phyloP scores from a whole-genome alignment of 805 yeast species.

The Candida montana region DNA sequence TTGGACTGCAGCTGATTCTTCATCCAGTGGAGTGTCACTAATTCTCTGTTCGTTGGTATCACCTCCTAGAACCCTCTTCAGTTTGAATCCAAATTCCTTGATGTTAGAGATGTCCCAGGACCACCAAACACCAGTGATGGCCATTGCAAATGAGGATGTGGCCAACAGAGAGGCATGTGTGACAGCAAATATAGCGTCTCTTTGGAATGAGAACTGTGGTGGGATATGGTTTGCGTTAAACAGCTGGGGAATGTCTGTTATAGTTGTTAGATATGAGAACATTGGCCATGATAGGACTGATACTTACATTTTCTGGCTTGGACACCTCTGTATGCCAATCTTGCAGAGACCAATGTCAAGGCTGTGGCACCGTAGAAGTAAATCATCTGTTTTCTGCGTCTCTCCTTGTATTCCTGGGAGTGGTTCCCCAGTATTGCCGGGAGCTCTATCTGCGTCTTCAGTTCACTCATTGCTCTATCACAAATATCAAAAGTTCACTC shows the following conservation, averaged over 20 bases:
- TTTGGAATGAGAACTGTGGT: slow-evolving; percentile 73
- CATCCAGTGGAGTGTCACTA: slow-evolving; percentile 46
- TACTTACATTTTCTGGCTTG: slow-evolving; percentile 53
- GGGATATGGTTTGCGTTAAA: slow-evolving; percentile 86
- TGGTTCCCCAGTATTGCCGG: slow-evolving; percentile 15
- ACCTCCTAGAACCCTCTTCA: slow-evolving; percentile 66
- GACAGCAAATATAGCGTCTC: slow-evolving; percentile 83
- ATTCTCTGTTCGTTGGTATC: slow-evolving; percentile 46
- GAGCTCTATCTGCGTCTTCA: slow-evolving; percentile 3
- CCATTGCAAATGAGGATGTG: slow-evolving; percentile 65
- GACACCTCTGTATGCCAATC: slow-evolving; percentile 73
- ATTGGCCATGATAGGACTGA: no score
- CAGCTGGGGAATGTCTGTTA: slow-evolving; percentile 51
- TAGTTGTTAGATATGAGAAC: neutral
- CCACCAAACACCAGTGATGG: slow-evolving; percentile 75
- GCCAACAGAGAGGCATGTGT: slow-evolving; percentile 76
- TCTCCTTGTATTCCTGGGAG: slow-evolving; percentile 23
- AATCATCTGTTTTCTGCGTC: slow-evolving; percentile 69
- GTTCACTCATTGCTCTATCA: slow-evolving; percentile 7
- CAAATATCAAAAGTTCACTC: no score
- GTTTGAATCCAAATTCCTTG: slow-evolving; percentile 64
- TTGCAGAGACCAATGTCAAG: slow-evolving; percentile 62
- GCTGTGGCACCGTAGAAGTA: slow-evolving; percentile 69
- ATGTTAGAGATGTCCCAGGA: slow-evolving; percentile 62
- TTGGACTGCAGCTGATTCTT: slow-evolving; percentile 53